phyloP scores from a whole-genome alignment of 495 filamentous ascomycete species.

The Penicillium canescens region DNA sequence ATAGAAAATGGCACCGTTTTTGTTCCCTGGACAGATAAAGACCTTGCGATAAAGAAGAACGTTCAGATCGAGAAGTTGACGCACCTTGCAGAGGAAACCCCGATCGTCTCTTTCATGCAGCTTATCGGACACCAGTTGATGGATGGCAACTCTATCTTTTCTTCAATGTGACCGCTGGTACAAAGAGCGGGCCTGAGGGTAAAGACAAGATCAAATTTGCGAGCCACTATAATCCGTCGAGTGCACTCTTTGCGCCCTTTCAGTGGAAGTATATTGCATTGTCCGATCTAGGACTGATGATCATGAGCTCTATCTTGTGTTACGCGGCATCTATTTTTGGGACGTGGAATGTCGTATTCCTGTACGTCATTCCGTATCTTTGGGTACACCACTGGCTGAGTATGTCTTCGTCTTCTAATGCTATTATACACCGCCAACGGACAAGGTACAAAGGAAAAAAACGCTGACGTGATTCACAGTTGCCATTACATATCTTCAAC shows the following conservation, averaged over 20 bases:
- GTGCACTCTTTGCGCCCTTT: conserved; percentile 60
- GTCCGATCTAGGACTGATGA: conserved; percentile 58
- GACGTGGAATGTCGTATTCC: conserved; percentile 48
- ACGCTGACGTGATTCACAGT: conserved; percentile 41
- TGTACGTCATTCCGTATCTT: conserved; percentile 57
- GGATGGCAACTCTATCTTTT: conserved; percentile 59
- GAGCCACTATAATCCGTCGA: conserved; percentile 61
- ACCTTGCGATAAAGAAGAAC: conserved; percentile 36
- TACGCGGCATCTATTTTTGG: conserved; percentile 47
- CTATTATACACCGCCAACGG: too few species aligned
- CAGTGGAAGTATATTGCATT: conserved; percentile 57
- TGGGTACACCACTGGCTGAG: conserved; percentile 65
- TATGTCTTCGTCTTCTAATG: conserved; percentile 11
- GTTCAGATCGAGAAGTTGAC: conserved; percentile 35
- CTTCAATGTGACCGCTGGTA: conserved; percentile 54
- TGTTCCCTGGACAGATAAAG: conserved; percentile 50
- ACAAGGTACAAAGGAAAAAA: background rate
- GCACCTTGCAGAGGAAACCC: conserved; percentile 57
- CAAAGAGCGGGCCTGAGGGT: conserved; percentile 37
- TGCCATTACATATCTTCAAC: conserved; percentile 83
- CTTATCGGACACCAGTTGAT: conserved; percentile 54
- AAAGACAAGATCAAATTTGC: conserved; percentile 47
- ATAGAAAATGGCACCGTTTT: conserved; percentile 61
- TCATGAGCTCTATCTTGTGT: conserved; percentile 45
- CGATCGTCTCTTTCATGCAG: conserved; percentile 48